These are phyloP conservation scores for Linaria vulgaris DNA, from an alignment of 257 asterid species.

Conservation along the genomic window DNA sequence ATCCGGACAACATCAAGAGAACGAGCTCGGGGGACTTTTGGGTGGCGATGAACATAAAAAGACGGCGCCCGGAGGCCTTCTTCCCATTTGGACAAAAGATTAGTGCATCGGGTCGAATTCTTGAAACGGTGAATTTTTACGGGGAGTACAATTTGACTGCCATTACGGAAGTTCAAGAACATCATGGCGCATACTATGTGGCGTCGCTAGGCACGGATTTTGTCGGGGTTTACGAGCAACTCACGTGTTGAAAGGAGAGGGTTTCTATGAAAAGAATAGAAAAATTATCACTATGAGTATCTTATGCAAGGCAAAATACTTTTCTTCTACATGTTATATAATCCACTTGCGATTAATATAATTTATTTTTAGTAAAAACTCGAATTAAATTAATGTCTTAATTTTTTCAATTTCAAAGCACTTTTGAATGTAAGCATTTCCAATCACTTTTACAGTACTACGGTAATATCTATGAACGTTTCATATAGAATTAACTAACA, in stretches of 20 bases:
- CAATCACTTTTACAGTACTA: too few relatives aligned
- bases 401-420: too few relatives aligned
- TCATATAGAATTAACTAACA: too few relatives aligned
- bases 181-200: conserved; percentile 20
- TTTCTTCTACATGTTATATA: too few relatives aligned
- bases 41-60: conserved; percentile 36
- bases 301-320: too few relatives aligned
- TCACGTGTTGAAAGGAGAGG: background rate
- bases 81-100: conserved; percentile 25
- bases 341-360: too few relatives aligned
- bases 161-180: conserved; percentile 25
- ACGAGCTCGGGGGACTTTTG: conserved; percentile 39
- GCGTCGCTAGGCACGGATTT: conserved; percentile 19
- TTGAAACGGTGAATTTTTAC: conserved; percentile 27
- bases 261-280: too few relatives aligned
- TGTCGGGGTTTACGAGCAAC: conserved; percentile 22
- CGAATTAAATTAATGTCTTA: too few relatives aligned
- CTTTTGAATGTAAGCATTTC: too few relatives aligned
- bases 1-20: conserved; percentile 41
- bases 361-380: too few relatives aligned
- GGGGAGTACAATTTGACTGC: conserved; percentile 21
- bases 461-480: too few relatives aligned
- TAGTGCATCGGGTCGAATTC: conserved; percentile 18
- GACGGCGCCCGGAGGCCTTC: conserved; percentile 22
- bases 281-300: too few relatives aligned